phyloP scores from a whole-genome alignment of 2,329 filamentous ascomycete genomes.

The Cladophialophora chaetospira region DNA sequence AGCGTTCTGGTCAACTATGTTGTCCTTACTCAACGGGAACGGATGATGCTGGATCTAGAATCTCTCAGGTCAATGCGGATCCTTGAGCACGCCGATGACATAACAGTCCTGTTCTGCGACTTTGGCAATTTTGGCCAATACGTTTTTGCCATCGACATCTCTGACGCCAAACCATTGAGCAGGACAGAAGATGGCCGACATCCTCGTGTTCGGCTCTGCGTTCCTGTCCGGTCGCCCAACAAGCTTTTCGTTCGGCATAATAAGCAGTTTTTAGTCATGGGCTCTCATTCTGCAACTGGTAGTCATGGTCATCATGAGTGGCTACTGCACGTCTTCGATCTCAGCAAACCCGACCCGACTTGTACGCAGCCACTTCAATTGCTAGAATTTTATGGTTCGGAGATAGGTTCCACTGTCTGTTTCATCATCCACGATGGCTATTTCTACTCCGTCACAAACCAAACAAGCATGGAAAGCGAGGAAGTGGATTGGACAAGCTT shows the following conservation, averaged over 20 bases:
- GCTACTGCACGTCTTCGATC: slow-evolving; percentile 59
- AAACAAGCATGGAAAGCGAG: slow-evolving; percentile 62
- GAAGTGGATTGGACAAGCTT: slow-evolving; percentile 68
- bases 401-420: slow-evolving; percentile 67
- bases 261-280: slow-evolving; percentile 63
- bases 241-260: slow-evolving; percentile 71
- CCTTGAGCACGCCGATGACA: slow-evolving; percentile 59
- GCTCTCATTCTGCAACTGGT: slow-evolving; percentile 60
- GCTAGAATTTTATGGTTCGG: slow-evolving; percentile 61
- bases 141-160: slow-evolving; percentile 57
- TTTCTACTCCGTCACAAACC: slow-evolving; percentile 71
- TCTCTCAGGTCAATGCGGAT: slow-evolving; percentile 45
- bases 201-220: slow-evolving; percentile 45
- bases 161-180: slow-evolving; percentile 7
- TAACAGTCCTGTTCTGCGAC: slow-evolving; percentile 61
- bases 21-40: not conserved
- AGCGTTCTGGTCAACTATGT: slow-evolving; percentile 42
- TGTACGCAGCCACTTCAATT: slow-evolving; percentile 53
- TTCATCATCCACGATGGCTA: slow-evolving; percentile 69
- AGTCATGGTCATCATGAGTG: slow-evolving; percentile 63
- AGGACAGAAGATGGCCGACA: slow-evolving; percentile 6
- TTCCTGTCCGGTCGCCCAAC: slow-evolving; percentile 49
- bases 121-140: slow-evolving; percentile 48
- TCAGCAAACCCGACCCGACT: slow-evolving; percentile 47
- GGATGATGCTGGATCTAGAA: slow-evolving; percentile 28